phyloP scores from a whole-genome alignment of 1,139 yeast genomes.

The Zygosaccharomyces sapae region DNA sequence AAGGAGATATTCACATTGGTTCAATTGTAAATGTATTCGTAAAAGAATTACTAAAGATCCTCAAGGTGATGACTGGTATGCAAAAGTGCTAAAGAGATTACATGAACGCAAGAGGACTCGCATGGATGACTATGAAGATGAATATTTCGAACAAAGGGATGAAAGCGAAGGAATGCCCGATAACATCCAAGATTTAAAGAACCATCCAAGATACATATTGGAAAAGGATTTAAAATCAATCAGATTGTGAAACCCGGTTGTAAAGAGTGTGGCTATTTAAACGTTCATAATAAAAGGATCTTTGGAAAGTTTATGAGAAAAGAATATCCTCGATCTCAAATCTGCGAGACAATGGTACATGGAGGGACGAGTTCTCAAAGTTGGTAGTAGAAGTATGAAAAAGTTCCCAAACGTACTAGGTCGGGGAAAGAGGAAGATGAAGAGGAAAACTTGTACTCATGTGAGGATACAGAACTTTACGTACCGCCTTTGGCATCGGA shows the following conservation, averaged over 20 bases:
- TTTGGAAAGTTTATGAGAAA: slow-evolving; percentile 59
- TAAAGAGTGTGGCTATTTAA: slow-evolving; percentile 70
- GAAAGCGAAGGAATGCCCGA: slow-evolving; percentile 84
- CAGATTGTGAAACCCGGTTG: slow-evolving; percentile 61
- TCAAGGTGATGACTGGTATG: slow-evolving; percentile 64
- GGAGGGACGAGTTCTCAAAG: slow-evolving; percentile 67
- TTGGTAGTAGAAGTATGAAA: slow-evolving; percentile 66
- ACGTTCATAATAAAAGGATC: slow-evolving; percentile 42
- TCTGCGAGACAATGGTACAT: slow-evolving; percentile 87
- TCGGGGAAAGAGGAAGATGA: slow-evolving; percentile 39
- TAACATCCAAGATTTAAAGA: slow-evolving; percentile 72
- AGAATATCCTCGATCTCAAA: slow-evolving; percentile 57
- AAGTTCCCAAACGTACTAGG: slow-evolving; percentile 34
- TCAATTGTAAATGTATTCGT: slow-evolving; percentile 69
- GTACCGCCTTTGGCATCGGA: slow-evolving; percentile 53
- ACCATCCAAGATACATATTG: slow-evolving; percentile 82
- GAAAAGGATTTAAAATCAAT: slow-evolving; percentile 67
- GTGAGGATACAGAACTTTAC: slow-evolving; percentile 69
- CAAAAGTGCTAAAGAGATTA: slow-evolving; percentile 29
- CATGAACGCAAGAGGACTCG: slow-evolving; percentile 40
- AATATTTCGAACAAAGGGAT: slow-evolving; percentile 64
- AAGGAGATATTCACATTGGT: slow-evolving; percentile 67
- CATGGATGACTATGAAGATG: slow-evolving; percentile 64
- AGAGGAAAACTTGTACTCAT: slow-evolving; percentile 65
- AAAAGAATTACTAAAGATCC: slow-evolving; percentile 63